A percentile compares a stretch with the other conserved stretches of the same genome.
Evolutionary conservation across 1,139 yeast species (phyloP).

Genomic region (Suhomyces anneliseae): DNA sequence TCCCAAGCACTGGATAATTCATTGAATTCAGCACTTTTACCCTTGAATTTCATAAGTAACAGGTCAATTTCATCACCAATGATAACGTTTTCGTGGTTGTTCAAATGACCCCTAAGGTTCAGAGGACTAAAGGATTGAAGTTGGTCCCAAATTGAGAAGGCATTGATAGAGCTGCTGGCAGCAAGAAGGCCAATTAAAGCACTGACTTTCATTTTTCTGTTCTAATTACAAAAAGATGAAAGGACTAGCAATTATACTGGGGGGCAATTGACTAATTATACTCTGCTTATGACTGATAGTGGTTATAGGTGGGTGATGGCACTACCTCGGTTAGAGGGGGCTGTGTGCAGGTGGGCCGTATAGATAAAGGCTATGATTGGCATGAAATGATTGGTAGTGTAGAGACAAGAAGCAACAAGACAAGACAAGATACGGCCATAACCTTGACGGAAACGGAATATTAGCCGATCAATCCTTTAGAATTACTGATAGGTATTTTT

Average conservation of each 20-base stretch:
- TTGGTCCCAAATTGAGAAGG: conserved; percentile 5
- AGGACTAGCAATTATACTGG: neutral
- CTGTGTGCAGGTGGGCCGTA: too few species aligned
- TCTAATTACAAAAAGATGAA: neutral
- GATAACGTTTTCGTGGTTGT: conserved; percentile 2
- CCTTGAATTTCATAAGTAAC: neutral
- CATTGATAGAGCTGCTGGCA: conserved; percentile 3
- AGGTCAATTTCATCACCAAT: conserved; percentile 9
- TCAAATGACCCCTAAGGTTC: neutral
- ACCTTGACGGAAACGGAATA: too few species aligned
- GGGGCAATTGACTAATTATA: neutral
- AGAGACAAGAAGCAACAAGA: too few species aligned
- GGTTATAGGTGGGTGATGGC: too few species aligned
- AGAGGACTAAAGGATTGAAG: conserved; percentile 3
- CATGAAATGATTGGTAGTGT: too few species aligned
- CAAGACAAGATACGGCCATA: too few species aligned
- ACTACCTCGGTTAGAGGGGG: too few species aligned
- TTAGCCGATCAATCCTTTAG: too few species aligned
- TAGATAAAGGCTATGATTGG: too few species aligned
- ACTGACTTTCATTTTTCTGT: conserved; percentile 2
- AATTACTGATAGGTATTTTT: too few species aligned
- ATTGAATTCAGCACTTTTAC: neutral
- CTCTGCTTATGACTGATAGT: too few species aligned
- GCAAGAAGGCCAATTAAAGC: conserved; percentile 2
- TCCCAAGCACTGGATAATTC: conserved; percentile 26